Conservation (phyloP, 2,329 filamentous ascomycete species). For the Calonectria hawksworthii region DNA sequence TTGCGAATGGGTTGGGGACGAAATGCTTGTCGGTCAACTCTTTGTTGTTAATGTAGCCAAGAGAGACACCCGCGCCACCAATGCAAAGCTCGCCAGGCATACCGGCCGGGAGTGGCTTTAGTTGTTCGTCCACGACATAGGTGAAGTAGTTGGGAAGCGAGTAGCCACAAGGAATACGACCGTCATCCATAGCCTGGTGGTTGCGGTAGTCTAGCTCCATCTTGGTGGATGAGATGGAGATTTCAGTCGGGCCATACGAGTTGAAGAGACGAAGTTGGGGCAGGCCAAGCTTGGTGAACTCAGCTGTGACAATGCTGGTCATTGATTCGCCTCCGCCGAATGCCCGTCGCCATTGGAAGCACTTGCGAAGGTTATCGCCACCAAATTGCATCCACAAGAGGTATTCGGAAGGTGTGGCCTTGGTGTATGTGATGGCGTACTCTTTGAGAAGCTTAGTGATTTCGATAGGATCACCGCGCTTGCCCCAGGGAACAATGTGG, state of each 20-base stretch:
- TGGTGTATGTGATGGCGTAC: background rate
- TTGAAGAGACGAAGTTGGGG: slow-evolving; percentile 18
- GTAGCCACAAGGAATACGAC: background rate
- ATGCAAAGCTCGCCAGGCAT: slow-evolving; percentile 25
- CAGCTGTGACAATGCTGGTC: background rate
- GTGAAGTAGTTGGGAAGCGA: slow-evolving; percentile 24
- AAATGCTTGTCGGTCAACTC: slow-evolving; percentile 30
- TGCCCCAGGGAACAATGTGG: background rate
- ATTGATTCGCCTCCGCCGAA: background rate
- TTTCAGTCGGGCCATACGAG: slow-evolving; percentile 51
- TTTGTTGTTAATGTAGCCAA: slow-evolving; percentile 53
- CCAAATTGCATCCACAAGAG: background rate
- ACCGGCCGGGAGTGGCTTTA: slow-evolving; percentile 1
- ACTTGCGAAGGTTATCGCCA: background rate
- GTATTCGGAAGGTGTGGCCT: background rate
- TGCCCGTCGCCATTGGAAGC: background rate
- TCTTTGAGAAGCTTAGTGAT: background rate
- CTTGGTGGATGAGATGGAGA: slow-evolving; percentile 13
- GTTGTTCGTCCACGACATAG: slow-evolving; percentile 17
- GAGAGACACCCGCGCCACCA: slow-evolving; percentile 54
- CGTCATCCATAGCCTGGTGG: background rate
- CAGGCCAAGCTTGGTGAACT: background rate
- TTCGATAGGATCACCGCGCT: background rate
- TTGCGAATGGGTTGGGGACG: slow-evolving; percentile 31
- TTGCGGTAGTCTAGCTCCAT: background rate